A percentile compares a stretch with the other conserved stretches of the same genome.
Evolutionary conservation across 2,329 filamentous ascomycete genomes (phyloP).

Genomic region (Amauroascus verrucosus): DNA sequence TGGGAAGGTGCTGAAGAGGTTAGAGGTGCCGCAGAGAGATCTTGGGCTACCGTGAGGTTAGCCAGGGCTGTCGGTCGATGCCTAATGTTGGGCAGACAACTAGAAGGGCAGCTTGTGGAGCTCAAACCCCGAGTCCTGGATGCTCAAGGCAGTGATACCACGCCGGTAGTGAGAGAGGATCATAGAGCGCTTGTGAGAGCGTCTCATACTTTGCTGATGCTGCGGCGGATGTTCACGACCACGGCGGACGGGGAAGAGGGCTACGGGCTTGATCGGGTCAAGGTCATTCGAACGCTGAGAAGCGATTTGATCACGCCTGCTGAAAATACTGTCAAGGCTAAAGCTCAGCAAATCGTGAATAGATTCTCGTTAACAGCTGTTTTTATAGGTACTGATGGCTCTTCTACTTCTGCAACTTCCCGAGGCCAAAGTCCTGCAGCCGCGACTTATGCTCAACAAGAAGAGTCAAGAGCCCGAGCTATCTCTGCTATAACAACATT

Average conservation of each 20-base stretch:
- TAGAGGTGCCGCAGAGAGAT: constrained; percentile 60
- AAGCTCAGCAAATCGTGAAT: constrained; percentile 66
- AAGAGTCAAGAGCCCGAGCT: constrained; percentile 65
- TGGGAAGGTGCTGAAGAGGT: constrained; percentile 81
- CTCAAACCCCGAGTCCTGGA: constrained; percentile 37
- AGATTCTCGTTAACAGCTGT: constrained; percentile 67
- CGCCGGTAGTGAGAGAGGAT: constrained; percentile 47
- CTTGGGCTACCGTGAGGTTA: constrained; percentile 70
- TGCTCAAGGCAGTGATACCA: neutral
- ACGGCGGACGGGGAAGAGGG: constrained; percentile 64
- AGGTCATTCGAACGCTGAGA: constrained; percentile 60
- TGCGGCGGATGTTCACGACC: constrained; percentile 62
- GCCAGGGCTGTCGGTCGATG: constrained; percentile 67
- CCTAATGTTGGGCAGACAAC: constrained; percentile 69
- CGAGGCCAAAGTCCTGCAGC: constrained; percentile 26
- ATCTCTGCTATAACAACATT: constrained; percentile 65
- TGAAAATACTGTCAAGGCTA: constrained; percentile 62
- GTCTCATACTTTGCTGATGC: constrained; percentile 63
- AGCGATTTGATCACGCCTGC: constrained; percentile 59
- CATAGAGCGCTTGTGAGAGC: constrained; percentile 72
- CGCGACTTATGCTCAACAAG: constrained; percentile 49
- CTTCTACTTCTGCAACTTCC: constrained; percentile 11
- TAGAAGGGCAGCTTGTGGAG: constrained; percentile 77
- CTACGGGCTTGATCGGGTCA: constrained; percentile 61
- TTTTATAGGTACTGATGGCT: constrained; percentile 21